A percentile compares a stretch with the other conserved stretches of the same genome.
Conservation (phyloP, 75 land plant genomes). For the Cryptomeria japonica region DNA sequence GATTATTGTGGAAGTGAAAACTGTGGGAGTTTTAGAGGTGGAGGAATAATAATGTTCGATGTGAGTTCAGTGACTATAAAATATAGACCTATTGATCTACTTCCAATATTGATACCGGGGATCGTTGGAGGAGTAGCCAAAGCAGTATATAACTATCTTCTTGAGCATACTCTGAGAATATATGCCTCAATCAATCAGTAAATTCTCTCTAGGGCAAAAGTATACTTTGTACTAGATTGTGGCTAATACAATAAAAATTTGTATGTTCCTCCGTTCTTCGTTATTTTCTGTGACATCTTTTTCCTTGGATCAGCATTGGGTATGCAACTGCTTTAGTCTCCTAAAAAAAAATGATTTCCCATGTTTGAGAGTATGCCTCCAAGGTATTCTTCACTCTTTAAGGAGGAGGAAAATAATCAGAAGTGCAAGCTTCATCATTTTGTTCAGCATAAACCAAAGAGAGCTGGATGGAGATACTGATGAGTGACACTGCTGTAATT, state of each 20-base stretch:
- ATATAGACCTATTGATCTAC: constrained; percentile 48
- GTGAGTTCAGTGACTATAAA: constrained; percentile 12
- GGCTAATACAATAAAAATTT: neutral
- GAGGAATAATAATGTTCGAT: constrained; percentile 55
- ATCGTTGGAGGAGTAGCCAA: constrained; percentile 77
- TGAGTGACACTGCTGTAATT: no score
- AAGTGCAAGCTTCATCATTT: no score
- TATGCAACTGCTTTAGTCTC: no score
- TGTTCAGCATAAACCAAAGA: no score
- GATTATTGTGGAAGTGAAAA: constrained; percentile 59
- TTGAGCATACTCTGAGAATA: constrained; percentile 57
- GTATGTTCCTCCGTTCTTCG: neutral
- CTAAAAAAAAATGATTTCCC: no score
- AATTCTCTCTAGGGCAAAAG: constrained; percentile 2
- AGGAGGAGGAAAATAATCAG: no score
- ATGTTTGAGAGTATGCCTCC: no score
- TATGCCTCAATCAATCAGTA: constrained; percentile 66
- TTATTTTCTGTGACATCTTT: neutral
- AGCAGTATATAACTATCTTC: constrained; percentile 68
- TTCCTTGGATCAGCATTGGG: no score
- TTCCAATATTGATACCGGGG: constrained; percentile 67
- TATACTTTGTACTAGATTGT: neutral
- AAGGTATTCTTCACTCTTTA: no score
- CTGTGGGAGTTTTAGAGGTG: constrained; percentile 81
- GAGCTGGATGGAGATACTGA: no score